phyloP scores from a whole-genome alignment of 345 rosid species.

The Eucalyptus microcorys region DNA sequence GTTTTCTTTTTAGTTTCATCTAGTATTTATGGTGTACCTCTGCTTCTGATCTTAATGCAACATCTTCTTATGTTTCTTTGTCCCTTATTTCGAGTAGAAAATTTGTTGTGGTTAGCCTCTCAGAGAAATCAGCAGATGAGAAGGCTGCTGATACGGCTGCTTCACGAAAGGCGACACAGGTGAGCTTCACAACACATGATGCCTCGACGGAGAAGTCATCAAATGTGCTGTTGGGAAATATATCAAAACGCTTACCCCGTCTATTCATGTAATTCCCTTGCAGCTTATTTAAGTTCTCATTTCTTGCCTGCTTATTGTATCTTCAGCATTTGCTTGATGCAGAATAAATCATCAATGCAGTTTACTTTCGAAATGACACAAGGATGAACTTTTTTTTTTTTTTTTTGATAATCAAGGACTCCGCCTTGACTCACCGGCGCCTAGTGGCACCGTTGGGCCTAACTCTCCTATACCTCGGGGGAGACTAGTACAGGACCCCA shows the following conservation, averaged over 20 bases:
- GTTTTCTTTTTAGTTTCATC: neutral
- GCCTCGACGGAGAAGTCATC: neutral
- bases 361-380: neutral
- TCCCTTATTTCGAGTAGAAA: neutral
- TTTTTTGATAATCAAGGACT: too few species aligned
- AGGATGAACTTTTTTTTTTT: neutral
- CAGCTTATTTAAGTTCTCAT: neutral
- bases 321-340: neutral
- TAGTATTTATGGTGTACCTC: neutral
- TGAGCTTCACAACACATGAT: neutral
- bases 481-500: too few species aligned
- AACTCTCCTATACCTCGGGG: too few species aligned
- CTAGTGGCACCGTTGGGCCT: too few species aligned
- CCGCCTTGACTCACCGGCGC: too few species aligned
- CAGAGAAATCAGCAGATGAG: neutral
- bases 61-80: neutral
- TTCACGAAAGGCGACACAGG: neutral
- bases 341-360: neutral
- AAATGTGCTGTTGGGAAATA: neutral
- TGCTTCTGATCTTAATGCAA: neutral
- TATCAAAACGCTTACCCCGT: neutral
- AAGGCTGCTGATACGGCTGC: neutral
- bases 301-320: neutral
- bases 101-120: neutral
- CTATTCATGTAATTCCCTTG: neutral